Evolutionary conservation across 441 rosid genomes (phyloP).

Genomic region (Gossypium aridum): DNA sequence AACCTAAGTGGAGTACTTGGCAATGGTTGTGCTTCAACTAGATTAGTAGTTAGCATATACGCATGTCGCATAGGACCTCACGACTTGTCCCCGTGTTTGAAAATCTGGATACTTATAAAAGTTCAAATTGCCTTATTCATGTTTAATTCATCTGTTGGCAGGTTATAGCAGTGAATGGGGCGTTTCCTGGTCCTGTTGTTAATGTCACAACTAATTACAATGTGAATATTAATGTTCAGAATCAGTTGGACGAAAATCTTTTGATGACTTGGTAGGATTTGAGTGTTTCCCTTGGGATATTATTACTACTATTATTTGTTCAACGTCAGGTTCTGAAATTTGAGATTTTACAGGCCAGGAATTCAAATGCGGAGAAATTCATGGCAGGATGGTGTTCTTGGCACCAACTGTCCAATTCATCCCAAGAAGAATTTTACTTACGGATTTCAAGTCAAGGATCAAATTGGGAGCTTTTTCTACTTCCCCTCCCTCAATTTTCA

Average conservation of each 20-base stretch:
- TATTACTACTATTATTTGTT: not conserved
- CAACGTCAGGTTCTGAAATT: not conserved
- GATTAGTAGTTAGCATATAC: not conserved
- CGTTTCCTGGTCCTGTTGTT: slow-evolving; percentile 72
- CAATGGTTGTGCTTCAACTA: no score
- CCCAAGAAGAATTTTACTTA: slow-evolving; percentile 60
- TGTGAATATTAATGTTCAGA: slow-evolving; percentile 55
- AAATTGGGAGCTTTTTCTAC: slow-evolving; percentile 91
- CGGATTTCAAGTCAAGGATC: slow-evolving; percentile 84
- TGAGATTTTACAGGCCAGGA: slow-evolving; percentile 56
- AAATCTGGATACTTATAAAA: not conserved
- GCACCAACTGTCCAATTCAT: slow-evolving; percentile 82
- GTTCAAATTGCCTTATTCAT: not conserved
- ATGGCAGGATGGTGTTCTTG: slow-evolving; percentile 89
- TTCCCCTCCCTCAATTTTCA: slow-evolving; percentile 74
- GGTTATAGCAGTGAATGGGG: slow-evolving; percentile 78
- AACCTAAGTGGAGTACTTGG: no score
- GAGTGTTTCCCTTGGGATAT: not conserved
- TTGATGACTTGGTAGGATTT: slow-evolving; percentile 71
- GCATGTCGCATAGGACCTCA: not conserved
- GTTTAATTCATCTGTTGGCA: slow-evolving; percentile 23
- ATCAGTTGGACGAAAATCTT: slow-evolving; percentile 64
- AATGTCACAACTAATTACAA: slow-evolving; percentile 76
- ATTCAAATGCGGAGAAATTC: slow-evolving; percentile 77
- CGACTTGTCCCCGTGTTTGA: not conserved